Percentiles rank a stretch among this genome's conserved stretches.
These are phyloP conservation scores for Fistulina hepatica DNA, from an alignment of 1,284 basidiomycete genomes.

Conservation along the genomic window DNA sequence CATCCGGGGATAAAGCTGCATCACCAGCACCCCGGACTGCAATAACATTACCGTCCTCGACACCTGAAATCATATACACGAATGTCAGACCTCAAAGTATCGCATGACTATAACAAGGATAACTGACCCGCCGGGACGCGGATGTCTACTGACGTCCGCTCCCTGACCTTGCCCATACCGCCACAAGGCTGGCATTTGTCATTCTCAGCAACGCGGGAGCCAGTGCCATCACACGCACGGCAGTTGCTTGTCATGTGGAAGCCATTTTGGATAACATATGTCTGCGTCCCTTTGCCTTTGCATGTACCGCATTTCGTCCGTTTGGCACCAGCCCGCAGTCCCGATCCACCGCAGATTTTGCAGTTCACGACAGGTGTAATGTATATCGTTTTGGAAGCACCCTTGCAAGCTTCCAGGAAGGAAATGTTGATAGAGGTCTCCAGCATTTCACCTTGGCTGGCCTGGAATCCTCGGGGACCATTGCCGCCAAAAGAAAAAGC, in stretches of 20 bases:
- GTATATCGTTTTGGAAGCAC: constrained; percentile 68
- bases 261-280: constrained; percentile 87
- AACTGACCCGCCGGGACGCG: constrained; percentile 76
- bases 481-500: constrained; percentile 50
- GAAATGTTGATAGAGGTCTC: constrained; percentile 69
- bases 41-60: constrained; percentile 95
- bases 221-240: constrained; percentile 74
- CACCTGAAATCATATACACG: constrained; percentile 39
- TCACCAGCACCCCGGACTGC: constrained; percentile 81
- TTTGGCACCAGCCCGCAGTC: constrained; percentile 82
- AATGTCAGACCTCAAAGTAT: constrained; percentile 12
- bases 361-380: constrained; percentile 83
- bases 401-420: constrained; percentile 93
- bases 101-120: constrained; percentile 4
- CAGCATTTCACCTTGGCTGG: constrained; percentile 71
- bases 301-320: constrained; percentile 75
- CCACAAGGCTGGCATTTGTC: constrained; percentile 76
- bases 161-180: constrained; percentile 83
- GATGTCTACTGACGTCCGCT: constrained; percentile 71
- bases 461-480: constrained; percentile 35
- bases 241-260: constrained; percentile 98
- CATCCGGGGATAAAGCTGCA: constrained; percentile 70
- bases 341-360: constrained; percentile 74
- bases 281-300: constrained; percentile 79
- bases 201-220: constrained; percentile 69